phyloP scores from a whole-genome alignment of 495 filamentous ascomycete genomes.

The Aspergillus saccharolyticus region DNA sequence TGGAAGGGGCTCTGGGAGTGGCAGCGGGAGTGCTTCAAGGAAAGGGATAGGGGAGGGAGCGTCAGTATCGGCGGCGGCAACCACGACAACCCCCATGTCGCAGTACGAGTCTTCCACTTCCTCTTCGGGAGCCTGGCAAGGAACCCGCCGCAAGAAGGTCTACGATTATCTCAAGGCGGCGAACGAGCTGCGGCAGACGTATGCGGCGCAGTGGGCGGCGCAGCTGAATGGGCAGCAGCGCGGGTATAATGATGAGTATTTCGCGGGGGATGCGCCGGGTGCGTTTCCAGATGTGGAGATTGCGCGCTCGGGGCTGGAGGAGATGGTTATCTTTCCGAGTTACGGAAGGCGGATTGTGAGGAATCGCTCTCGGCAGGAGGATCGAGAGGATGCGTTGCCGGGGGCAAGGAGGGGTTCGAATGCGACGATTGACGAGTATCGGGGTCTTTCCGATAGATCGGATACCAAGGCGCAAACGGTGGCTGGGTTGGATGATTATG shows the following conservation, averaged over 20 bases:
- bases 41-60: not conserved
- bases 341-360: constrained; percentile 65
- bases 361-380: constrained; percentile 9
- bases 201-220: constrained; percentile 52
- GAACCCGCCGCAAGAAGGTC: constrained; percentile 70
- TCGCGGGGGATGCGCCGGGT: constrained; percentile 51
- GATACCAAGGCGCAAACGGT: constrained; percentile 25
- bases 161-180: constrained; percentile 84
- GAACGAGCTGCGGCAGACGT: constrained; percentile 84
- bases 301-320: constrained; percentile 72
- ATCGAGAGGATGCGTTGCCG: constrained; percentile 10
- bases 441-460: constrained; percentile 22
- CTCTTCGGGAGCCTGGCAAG: constrained; percentile 38
- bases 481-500: constrained; percentile 60
- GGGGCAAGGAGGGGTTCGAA: constrained; percentile 27
- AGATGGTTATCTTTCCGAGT: constrained; percentile 91
- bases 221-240: constrained; percentile 48
- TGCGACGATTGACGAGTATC: constrained; percentile 38
- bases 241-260: constrained; percentile 37
- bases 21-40: no score
- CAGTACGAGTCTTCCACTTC: constrained; percentile 32
- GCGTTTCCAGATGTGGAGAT: constrained; percentile 79
- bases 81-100: constrained; percentile 38
- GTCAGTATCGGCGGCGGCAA: not conserved
- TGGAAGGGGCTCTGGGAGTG: not conserved